Base-by-base conservation (phyloP, 768 basidiomycete genomes). In the Agrocybe praecox region DNA sequence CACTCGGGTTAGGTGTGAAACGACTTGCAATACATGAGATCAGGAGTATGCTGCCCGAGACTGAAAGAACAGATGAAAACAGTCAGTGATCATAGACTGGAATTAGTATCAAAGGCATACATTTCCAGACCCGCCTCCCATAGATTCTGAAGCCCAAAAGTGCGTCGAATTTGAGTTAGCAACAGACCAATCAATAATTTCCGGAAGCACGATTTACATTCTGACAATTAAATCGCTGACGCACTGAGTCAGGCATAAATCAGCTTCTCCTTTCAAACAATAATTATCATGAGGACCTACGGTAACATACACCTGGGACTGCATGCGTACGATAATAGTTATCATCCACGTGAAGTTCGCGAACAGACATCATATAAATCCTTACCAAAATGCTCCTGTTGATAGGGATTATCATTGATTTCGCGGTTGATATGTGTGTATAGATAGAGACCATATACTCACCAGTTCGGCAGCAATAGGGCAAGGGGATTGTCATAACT, bases 211-310 rank as follows among this genome's bases (percentile, higher is more conserved):
- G 18, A 11, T 64, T 44, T 57, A 74, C 74, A 62, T 61, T 66
- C 74, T 49, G 48, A 75, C 66, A 47, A 70, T 62, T 32, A 66
- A 49, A 49, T 73, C 71, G 53, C 68, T 72, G 43, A 66, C 56
- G 56, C 61, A 58, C 71, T 72, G n/a, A 15, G 10, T 15, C 18
- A 24, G 23, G 29, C 9, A n/a, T 33, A 14, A 26, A 34, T 46
- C 10, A 22, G 26, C 36, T 22, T 14, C 19, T 23, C 24, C 11
- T 29, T 33, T 34, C 3, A 11, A 17, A 48, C 9, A 8, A 32
- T 2, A n/a, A 8, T 23, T 24, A 24, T 34, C 15, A 43, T 53
- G 23, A 10, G 4, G 23, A 51, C 66, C 54, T 51, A 71, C 72
- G 22, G 70, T 72, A 12, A 69, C 55, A 51, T 63, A 67, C 4